Base-by-base conservation (phyloP, 1,139 yeast genomes). In the Diutina rugosa region DNA sequence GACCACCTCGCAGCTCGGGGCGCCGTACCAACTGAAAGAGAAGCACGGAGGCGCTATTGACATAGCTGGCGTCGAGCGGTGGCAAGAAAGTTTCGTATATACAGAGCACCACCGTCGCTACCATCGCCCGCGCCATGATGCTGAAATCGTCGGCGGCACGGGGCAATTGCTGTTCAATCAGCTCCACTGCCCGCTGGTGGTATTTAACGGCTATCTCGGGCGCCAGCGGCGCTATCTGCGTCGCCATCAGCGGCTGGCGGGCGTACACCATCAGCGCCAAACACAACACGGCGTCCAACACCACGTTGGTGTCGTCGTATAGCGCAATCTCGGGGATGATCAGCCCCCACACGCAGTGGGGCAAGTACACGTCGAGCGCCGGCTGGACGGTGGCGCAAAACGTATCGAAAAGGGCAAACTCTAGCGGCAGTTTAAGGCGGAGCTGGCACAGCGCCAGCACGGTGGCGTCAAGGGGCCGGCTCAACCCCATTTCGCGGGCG, bases 51-150 rank as follows among this genome's bases (percentile, higher is more conserved):
- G 76, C 76, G 0, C 75, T 74, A 58, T 70, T 71, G 51, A 71
- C 70, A 57, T 72, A 71, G 9, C 73, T 69, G 41, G 67, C 67
- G 55, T 72, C 75, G n/a, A 67, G 64, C 4, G 75, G 74, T 46
- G 71, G 69, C 56, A 72, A 72, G 56, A 70, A 70, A 61, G 72
- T 64, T 60, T 74, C 78, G 60, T 72, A 72, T 16, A 73, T 67
- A 54, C 77, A 72, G 29, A 74, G 64, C n/a, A 74, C 61, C 30
- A 68, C 67, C 0, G 77, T 71, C 59, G 76, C 72, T 35, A 73
- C 60, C 44, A 74, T 64, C 58, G 77, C 73, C 46, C 76, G 62
- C 44, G 70, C 67, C 9, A 69, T 64, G 2, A 72, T 73, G 28
- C 64, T 65, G 3, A 65, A 64, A 29, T 67, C 69, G 38, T 62